Evolutionary conservation across 1,139 yeast genomes (phyloP).

Genomic region (Hansenula sp.): DNA sequence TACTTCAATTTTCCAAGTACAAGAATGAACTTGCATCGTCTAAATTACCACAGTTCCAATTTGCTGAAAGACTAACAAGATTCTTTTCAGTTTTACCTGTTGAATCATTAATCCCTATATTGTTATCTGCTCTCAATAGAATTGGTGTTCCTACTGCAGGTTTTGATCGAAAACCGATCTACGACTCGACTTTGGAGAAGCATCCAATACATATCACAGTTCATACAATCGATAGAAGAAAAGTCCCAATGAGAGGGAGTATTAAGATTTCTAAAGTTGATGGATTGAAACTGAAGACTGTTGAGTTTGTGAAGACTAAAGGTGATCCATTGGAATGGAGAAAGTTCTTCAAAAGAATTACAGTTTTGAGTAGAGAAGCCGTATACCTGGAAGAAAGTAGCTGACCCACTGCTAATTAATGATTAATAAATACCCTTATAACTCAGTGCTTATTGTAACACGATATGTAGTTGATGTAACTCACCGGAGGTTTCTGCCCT

Average conservation of each 20-base stretch:
- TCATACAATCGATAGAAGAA: conserved; percentile 42
- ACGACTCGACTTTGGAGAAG: conserved; percentile 9
- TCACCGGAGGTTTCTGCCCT: no score
- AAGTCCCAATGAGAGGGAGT: conserved; percentile 42
- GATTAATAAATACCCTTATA: no score
- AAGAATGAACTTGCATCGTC: conserved; percentile 2
- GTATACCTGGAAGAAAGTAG: conserved; percentile 31
- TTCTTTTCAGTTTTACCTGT: conserved; percentile 42
- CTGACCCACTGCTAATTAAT: no score
- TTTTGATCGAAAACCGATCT: conserved; percentile 10
- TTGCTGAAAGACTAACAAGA: conserved; percentile 42
- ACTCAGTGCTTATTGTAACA: no score
- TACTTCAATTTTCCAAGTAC: conserved; percentile 40
- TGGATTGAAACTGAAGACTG: conserved; percentile 33
- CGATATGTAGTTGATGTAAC: no score
- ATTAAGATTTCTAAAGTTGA: conserved; percentile 37
- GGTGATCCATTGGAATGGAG: conserved; percentile 75
- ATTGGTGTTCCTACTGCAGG: conserved; percentile 31
- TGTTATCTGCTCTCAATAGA: conserved; percentile 36
- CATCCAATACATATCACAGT: conserved; percentile 36
- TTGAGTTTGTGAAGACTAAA: conserved; percentile 47
- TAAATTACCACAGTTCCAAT: conserved; percentile 23
- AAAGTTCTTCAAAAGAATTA: conserved; percentile 49
- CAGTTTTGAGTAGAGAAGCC: conserved; percentile 49
- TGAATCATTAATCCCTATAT: conserved; percentile 37